Evolutionary conservation across 2,329 filamentous ascomycete genomes (phyloP).

Genomic region (Didymella sp.): DNA sequence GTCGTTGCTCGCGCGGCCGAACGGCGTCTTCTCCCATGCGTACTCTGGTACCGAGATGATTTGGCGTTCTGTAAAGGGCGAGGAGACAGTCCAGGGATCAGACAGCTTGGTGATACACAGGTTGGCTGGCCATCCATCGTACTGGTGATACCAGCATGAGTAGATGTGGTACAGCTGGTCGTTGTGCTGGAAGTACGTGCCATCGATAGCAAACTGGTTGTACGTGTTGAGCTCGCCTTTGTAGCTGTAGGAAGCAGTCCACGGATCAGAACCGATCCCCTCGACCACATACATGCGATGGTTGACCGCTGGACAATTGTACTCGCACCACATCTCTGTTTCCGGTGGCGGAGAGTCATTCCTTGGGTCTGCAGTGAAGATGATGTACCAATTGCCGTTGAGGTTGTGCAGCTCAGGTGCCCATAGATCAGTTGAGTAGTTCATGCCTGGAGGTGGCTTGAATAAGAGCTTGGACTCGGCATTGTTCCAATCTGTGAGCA

Average conservation of each 20-base stretch:
- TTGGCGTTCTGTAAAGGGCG: conserved; percentile 55
- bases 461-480: conserved; percentile 55
- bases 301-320: conserved; percentile 58
- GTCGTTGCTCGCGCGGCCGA: conserved; percentile 55
- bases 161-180: conserved; percentile 50
- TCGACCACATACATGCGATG: conserved; percentile 61
- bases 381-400: conserved; percentile 58
- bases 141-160: conserved; percentile 52
- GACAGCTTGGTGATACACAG: conserved; percentile 60
- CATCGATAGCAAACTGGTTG: conserved; percentile 62
- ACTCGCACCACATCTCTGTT: conserved; percentile 58
- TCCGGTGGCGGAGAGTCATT: conserved; percentile 56
- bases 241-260: conserved; percentile 54
- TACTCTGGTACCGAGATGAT: conserved; percentile 58
- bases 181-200: conserved; percentile 59
- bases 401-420: conserved; percentile 60
- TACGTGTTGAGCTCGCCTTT: conserved; percentile 59
- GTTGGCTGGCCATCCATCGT: conserved; percentile 60
- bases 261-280: conserved; percentile 53
- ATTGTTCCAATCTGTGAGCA: conserved; percentile 54
- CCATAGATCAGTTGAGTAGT: conserved; percentile 59
- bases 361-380: conserved; percentile 60
- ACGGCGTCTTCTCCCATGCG: conserved; percentile 61
- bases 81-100: conserved; percentile 57
- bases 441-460: conserved; percentile 50